Percentiles rank a stretch among this genome's conserved stretches.
Evolutionary conservation across 257 asterid genomes (phyloP).

Genomic region (Coffea canephora): DNA sequence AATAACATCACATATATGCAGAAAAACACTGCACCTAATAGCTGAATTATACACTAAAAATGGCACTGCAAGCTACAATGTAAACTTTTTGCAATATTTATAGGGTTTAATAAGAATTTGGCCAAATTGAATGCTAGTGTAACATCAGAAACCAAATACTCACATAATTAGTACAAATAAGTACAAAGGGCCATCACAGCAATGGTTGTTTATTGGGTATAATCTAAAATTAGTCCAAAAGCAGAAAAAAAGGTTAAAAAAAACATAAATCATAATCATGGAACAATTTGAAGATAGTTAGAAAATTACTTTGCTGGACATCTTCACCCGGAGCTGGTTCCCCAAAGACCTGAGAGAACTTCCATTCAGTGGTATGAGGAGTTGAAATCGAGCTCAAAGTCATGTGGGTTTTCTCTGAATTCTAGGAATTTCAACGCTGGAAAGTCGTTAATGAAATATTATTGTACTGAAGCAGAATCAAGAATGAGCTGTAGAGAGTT

Average conservation of each 20-base stretch:
- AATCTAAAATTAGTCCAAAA: neutral
- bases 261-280: neutral
- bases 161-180: neutral
- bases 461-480: neutral
- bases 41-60: neutral
- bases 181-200: neutral
- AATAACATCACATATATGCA: neutral
- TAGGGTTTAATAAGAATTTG: neutral
- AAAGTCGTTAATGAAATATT: neutral
- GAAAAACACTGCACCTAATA: neutral
- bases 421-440: neutral
- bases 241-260: neutral
- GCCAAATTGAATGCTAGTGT: neutral
- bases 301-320: slow-evolving; percentile 52
- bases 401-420: slow-evolving; percentile 14
- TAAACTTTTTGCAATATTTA: neutral
- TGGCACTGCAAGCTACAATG: neutral
- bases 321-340: slow-evolving; percentile 60
- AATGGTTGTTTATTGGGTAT: neutral
- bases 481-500: neutral
- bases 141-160: neutral
- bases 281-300: neutral
- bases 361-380: slow-evolving; percentile 54
- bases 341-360: slow-evolving; percentile 74
- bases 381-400: slow-evolving; percentile 35